These are phyloP conservation scores for Eucalyptus erythrocorys DNA, from an alignment of 345 rosid species.

Conservation along the genomic window DNA sequence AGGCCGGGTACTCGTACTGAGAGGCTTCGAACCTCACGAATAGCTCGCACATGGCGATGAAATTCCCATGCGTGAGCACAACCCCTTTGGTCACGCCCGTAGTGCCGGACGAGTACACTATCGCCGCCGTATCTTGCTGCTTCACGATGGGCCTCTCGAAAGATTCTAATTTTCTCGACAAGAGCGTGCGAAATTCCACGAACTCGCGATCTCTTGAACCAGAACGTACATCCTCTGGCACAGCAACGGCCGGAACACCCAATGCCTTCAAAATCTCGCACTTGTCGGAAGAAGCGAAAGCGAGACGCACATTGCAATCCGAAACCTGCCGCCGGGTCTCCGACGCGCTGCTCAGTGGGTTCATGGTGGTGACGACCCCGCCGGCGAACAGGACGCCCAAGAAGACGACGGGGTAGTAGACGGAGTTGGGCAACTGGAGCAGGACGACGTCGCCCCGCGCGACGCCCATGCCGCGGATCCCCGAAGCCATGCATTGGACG, in stretches of 20 bases:
- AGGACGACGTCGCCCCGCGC: slow-evolving; percentile 57
- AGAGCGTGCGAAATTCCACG: slow-evolving; percentile 21
- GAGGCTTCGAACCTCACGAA: slow-evolving; percentile 76
- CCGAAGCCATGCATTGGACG: slow-evolving; percentile 45
- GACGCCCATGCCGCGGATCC: slow-evolving; percentile 39
- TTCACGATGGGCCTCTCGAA: slow-evolving; percentile 27
- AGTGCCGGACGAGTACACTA: slow-evolving; percentile 80
- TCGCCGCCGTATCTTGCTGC: slow-evolving; percentile 72
- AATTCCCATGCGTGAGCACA: slow-evolving; percentile 53
- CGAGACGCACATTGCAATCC: slow-evolving; percentile 31
- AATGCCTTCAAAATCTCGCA: slow-evolving; percentile 13
- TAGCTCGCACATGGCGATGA: slow-evolving; percentile 60
- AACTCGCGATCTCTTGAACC: background rate
- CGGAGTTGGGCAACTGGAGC: slow-evolving; percentile 58
- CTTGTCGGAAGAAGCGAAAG: slow-evolving; percentile 30
- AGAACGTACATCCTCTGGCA: slow-evolving; percentile 11
- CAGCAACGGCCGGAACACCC: slow-evolving; percentile 21
- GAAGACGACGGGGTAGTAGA: slow-evolving; percentile 50
- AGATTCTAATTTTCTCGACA: slow-evolving; percentile 5
- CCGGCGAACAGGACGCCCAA: slow-evolving; percentile 49
- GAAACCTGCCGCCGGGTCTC: slow-evolving; percentile 37
- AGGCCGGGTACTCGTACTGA: slow-evolving; percentile 33
- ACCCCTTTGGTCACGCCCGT: slow-evolving; percentile 81
- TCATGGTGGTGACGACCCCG: slow-evolving; percentile 56
- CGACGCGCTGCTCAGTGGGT: slow-evolving; percentile 31